A percentile compares a stretch with the other conserved stretches of the same genome.
Conservation (phyloP, 805 yeast species). For the Kuraishia cidri region DNA sequence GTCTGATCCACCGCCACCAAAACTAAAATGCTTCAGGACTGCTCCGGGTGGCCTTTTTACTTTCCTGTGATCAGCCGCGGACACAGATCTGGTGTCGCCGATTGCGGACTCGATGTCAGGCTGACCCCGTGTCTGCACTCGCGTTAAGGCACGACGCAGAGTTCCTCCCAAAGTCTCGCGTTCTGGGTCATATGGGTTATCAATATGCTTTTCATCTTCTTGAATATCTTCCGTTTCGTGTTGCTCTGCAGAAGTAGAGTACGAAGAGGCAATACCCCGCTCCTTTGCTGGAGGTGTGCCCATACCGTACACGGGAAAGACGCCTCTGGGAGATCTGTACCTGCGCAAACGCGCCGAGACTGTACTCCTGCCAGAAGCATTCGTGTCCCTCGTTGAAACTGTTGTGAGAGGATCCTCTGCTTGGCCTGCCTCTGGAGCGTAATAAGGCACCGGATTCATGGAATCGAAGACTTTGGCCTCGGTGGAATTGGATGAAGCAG, state of each 20-base stretch:
- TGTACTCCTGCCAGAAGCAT: neutral
- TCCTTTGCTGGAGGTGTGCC: conserved; percentile 54
- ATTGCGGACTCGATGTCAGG: conserved; percentile 14
- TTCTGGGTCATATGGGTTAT: conserved; percentile 15
- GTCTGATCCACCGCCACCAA: conserved; percentile 20
- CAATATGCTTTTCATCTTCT: conserved; percentile 17
- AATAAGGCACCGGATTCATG: neutral
- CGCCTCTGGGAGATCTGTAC: conserved; percentile 60
- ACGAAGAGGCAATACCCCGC: conserved; percentile 42
- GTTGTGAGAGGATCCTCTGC: conserved; percentile 3
- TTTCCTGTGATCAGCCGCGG: neutral
- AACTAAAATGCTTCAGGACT: conserved; percentile 15
- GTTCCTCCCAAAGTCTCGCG: conserved; percentile 14
- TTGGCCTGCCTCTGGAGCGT: conserved; percentile 1
- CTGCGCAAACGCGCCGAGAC: neutral
- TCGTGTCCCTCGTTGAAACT: neutral
- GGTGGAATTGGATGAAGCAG: conserved; percentile 2
- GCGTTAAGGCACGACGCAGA: conserved; percentile 13
- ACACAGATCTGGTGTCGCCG: neutral
- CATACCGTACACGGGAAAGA: conserved; percentile 77
- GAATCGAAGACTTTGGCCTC: neutral
- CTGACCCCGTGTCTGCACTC: conserved; percentile 9
- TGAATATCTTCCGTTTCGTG: conserved; percentile 10
- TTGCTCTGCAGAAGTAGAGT: conserved; percentile 5
- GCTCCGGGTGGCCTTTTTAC: neutral